These are phyloP conservation scores for Lentithecium fluviatile DNA, from an alignment of 495 filamentous ascomycete genomes.

Conservation along the genomic window DNA sequence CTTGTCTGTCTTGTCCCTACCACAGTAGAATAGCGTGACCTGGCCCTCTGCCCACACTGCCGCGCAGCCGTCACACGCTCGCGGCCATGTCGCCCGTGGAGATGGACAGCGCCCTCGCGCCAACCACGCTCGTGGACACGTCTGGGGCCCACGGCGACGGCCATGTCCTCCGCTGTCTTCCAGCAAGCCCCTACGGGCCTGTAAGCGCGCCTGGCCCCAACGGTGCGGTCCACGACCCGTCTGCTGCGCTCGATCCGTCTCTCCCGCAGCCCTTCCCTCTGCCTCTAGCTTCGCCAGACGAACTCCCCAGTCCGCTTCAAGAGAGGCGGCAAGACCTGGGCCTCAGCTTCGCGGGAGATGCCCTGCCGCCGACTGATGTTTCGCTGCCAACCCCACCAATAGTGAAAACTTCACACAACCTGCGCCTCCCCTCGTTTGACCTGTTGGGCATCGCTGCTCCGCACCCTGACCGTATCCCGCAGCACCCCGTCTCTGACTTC, in stretches of 20 bases:
- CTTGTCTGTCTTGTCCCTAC: not conserved
- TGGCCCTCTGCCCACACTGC: not conserved
- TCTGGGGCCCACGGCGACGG: not conserved
- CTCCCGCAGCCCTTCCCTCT: constrained; percentile 20
- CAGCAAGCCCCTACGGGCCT: constrained; percentile 8
- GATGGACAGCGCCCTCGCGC: not conserved
- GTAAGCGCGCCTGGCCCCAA: constrained; percentile 10
- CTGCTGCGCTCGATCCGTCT: constrained; percentile 20
- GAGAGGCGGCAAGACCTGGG: constrained; percentile 20
- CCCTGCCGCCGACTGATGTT: constrained; percentile 12
- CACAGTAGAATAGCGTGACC: not conserved
- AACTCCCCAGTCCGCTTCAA: constrained; percentile 17
- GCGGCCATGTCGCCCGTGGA: not conserved
- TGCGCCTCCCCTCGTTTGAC: constrained; percentile 44
- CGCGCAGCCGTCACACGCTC: not conserved
- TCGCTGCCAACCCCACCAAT: constrained; percentile 25
- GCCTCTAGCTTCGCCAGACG: not conserved
- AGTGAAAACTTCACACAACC: constrained; percentile 29
- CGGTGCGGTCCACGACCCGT: constrained; percentile 10
- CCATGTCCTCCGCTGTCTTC: not conserved
- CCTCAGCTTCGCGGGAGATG: constrained; percentile 13
- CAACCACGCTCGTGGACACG: not conserved
- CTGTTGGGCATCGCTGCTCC: constrained; percentile 41
- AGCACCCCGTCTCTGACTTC: constrained; percentile 17
- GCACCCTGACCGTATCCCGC: constrained; percentile 38